Evolutionary conservation across 1,284 basidiomycete genomes (phyloP), one percentile per base, ranked within the genome.

Genomic region (Sutorius eximius): DNA sequence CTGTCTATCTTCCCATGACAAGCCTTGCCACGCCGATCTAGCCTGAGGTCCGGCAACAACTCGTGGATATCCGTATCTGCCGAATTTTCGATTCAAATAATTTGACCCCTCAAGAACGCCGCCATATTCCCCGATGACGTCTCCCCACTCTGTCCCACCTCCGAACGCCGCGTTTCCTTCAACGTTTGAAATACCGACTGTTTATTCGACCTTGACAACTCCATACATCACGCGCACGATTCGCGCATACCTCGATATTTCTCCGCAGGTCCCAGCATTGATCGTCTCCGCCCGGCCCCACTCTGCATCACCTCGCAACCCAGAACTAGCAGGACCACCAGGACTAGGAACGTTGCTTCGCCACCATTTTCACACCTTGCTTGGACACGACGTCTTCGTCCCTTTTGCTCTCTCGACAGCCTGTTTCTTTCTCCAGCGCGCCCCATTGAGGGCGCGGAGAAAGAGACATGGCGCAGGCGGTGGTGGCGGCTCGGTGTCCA

Each of bases 401-500:
- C 24, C 24, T 27, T 27, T 27, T 27, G 6, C 24, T 38, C 15
- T 6, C 22, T 9, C 7, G 38, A 43, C 13, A 57, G 53, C 52
- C 48, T 48, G 40, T 36, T 54, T 45, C 52, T 43, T 8, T 63
- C 53, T 64, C 61, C 27, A 52, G 58, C 11, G 51, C 46, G 62
- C 61, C 58, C 53, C 24, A 53, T 43, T 53, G 27, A 61, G 63
- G 60, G 57, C 52, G 44, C 61, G 36, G 60, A 58, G 52, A 46
- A 34, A 42, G 52, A n/a, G 24, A 27, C 24, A 27, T 6, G 51
- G 48, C 20, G 43, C 27, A 1, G 51, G 64, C 38, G 37, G 47
- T 55, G 57, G 54, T 55, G 54, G 53, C 32, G 3, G 34, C 3
- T 13, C 3, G 32, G 18, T 45, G 44, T 61, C 45, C 42, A 5